Evolutionary conservation across 2,329 filamentous ascomycete genomes (phyloP).

Genomic region (Arthrinium phaeospermum): DNA sequence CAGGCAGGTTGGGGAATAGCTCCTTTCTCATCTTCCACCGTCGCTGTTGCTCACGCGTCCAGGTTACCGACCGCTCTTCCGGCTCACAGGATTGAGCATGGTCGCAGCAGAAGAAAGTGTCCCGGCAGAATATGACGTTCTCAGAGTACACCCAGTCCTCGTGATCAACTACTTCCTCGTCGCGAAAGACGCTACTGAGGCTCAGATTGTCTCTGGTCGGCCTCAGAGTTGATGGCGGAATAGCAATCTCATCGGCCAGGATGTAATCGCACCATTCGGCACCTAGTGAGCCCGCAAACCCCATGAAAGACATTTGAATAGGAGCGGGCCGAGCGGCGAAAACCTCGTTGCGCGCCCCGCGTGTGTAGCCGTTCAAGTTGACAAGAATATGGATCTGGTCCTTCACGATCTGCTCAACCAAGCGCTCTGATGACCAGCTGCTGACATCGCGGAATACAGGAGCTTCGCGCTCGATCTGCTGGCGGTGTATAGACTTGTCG

Average conservation of each 20-base stretch:
- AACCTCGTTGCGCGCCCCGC: constrained; percentile 95
- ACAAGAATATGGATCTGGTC: constrained; percentile 94
- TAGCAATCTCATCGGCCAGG: constrained; percentile 84
- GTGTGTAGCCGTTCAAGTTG: constrained; percentile 97
- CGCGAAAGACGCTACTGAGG: constrained; percentile 70
- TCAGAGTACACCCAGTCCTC: constrained; percentile 95
- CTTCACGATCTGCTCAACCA: constrained; percentile 83
- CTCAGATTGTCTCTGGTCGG: constrained; percentile 78
- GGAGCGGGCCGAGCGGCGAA: constrained; percentile 94
- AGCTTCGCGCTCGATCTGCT: constrained; percentile 91
- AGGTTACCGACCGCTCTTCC: constrained; percentile 69
- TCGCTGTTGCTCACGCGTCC: constrained; percentile 81
- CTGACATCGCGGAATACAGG: constrained; percentile 91
- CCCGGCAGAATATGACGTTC: constrained; percentile 91
- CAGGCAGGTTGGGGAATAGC: constrained; percentile 80
- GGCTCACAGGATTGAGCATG: constrained; percentile 88
- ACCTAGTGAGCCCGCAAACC: constrained; percentile 92
- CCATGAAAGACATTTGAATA: constrained; percentile 99
- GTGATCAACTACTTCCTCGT: constrained; percentile 70
- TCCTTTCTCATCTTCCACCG: constrained; percentile 94
- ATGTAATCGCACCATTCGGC: constrained; percentile 99
- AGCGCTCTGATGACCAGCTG: constrained; percentile 80
- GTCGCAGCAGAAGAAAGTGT: constrained; percentile 98
- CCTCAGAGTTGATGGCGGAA: constrained; percentile 81
- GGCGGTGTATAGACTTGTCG: constrained; percentile 85